These are phyloP conservation scores for Haematococcus sp. DNA, from an alignment of 139 green algal species.

Conservation along the genomic window DNA sequence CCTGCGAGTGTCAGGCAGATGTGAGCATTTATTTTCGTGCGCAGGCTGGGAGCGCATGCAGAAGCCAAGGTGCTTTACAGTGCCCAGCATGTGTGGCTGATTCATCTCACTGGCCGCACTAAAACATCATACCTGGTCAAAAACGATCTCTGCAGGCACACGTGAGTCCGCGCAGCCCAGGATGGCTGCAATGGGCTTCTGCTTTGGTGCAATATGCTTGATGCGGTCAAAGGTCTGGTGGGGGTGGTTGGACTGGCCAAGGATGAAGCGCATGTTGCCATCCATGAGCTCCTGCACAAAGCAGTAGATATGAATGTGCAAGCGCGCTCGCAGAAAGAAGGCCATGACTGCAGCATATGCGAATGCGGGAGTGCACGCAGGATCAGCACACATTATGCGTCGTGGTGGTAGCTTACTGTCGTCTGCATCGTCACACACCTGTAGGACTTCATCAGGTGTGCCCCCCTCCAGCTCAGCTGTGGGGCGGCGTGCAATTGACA, in stretches of 20 bases:
- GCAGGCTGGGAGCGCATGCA: neutral
- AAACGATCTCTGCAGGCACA: conserved; percentile 30
- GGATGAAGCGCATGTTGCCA: conserved; percentile 26
- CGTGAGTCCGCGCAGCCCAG: conserved; percentile 33
- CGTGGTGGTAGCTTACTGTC: too few species aligned
- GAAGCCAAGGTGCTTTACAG: neutral
- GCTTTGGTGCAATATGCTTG: conserved; percentile 10
- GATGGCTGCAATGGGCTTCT: conserved; percentile 27
- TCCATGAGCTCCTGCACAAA: conserved; percentile 16
- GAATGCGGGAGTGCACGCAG: too few species aligned
- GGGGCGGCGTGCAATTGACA: too few species aligned
- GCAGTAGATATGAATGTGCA: too few species aligned
- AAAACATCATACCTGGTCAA: conserved; percentile 18
- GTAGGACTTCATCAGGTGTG: too few species aligned
- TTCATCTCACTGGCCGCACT: too few species aligned
- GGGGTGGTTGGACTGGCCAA: conserved; percentile 15
- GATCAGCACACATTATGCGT: too few species aligned
- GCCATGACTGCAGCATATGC: too few species aligned
- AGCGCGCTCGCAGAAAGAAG: too few species aligned
- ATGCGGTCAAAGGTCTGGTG: conserved; percentile 27
- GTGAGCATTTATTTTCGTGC: neutral
- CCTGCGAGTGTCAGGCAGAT: conserved; percentile 5
- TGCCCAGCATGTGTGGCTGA: too few species aligned
- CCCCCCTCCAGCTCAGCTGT: too few species aligned
- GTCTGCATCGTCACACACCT: too few species aligned